A percentile compares a stretch with the other conserved stretches of the same genome.
These are phyloP conservation scores for Kalanchoe fedtschenkoi DNA, from an alignment of 164 flowering plant genomes.

Conservation along the genomic window DNA sequence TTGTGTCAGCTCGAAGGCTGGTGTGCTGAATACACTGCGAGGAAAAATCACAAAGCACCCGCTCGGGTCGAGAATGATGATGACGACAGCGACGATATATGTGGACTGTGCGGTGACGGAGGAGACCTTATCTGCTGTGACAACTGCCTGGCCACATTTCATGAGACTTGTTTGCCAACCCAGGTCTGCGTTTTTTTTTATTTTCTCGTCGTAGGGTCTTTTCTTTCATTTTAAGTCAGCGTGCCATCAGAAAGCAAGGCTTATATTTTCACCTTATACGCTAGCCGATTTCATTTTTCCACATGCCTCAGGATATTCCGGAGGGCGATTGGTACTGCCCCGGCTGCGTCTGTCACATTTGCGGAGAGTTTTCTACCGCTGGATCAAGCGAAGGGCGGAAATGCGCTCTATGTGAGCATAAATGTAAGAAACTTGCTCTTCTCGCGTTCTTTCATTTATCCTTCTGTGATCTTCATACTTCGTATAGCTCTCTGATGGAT, in stretches of 20 bases:
- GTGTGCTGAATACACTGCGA: slow-evolving; percentile 78
- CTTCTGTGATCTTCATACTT: too few species aligned
- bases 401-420: slow-evolving; percentile 77
- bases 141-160: slow-evolving; percentile 91
- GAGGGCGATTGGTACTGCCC: slow-evolving; percentile 89
- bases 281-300: slow-evolving; percentile 6
- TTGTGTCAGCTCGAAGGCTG: slow-evolving; percentile 84
- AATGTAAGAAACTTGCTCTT: slow-evolving; percentile 36
- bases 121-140: slow-evolving; percentile 97
- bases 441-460: too few species aligned
- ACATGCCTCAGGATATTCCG: slow-evolving; percentile 66
- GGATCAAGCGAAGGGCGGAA: slow-evolving; percentile 23
- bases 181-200: slow-evolving; percentile 63
- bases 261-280: too few species aligned
- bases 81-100: slow-evolving; percentile 91
- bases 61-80: slow-evolving; percentile 36
- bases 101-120: slow-evolving; percentile 94
- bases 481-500: too few species aligned
- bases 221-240: too few species aligned
- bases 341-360: slow-evolving; percentile 62
- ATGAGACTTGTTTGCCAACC: slow-evolving; percentile 62
- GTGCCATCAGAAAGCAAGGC: too few species aligned
- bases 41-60: slow-evolving; percentile 32
- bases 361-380: slow-evolving; percentile 53
- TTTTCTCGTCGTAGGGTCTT: too few species aligned